Evolutionary conservation across 371 early-diverging fungal genomes (phyloP).

Genomic region (Smittium mucronatum): DNA sequence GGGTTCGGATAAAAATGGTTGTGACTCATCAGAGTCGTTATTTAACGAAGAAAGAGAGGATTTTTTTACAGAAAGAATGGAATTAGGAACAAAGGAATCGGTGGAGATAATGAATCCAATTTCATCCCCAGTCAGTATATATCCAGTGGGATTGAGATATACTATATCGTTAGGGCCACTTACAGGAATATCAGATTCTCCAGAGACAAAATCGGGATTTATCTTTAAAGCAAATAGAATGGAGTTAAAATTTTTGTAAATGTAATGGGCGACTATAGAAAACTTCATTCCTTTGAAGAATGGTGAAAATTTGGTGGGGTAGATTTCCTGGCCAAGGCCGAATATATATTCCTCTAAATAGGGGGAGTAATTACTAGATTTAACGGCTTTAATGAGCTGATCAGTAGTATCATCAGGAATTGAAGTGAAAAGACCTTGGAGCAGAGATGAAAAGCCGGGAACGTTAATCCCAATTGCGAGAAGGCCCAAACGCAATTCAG

Average conservation of each 20-base stretch:
- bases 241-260: slow-evolving; percentile 38
- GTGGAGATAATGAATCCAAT: slow-evolving; percentile 41
- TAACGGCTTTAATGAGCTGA: slow-evolving; percentile 24
- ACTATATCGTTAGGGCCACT: slow-evolving; percentile 15
- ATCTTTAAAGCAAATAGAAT: slow-evolving; percentile 41
- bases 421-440: slow-evolving; percentile 45
- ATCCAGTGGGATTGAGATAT: slow-evolving; percentile 40
- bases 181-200: slow-evolving; percentile 9
- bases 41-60: not conserved
- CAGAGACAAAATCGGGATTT: slow-evolving; percentile 13
- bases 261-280: slow-evolving; percentile 33
- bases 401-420: slow-evolving; percentile 38
- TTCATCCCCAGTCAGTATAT: slow-evolving; percentile 43
- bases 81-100: slow-evolving; percentile 23
- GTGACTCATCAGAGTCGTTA: not conserved
- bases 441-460: slow-evolving; percentile 49
- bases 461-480: slow-evolving; percentile 46
- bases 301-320: slow-evolving; percentile 37
- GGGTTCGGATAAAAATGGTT: slow-evolving; percentile 8
- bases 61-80: slow-evolving; percentile 10
- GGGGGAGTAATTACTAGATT: slow-evolving; percentile 15
- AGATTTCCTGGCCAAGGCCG: slow-evolving; percentile 49
- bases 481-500: slow-evolving; percentile 54
- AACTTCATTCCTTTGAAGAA: slow-evolving; percentile 38
- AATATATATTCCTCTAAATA: slow-evolving; percentile 46